A percentile compares a stretch with the other conserved stretches of the same genome.
Evolutionary conservation across 2,329 filamentous ascomycete genomes (phyloP).

Genomic region (Botrytis medusae): DNA sequence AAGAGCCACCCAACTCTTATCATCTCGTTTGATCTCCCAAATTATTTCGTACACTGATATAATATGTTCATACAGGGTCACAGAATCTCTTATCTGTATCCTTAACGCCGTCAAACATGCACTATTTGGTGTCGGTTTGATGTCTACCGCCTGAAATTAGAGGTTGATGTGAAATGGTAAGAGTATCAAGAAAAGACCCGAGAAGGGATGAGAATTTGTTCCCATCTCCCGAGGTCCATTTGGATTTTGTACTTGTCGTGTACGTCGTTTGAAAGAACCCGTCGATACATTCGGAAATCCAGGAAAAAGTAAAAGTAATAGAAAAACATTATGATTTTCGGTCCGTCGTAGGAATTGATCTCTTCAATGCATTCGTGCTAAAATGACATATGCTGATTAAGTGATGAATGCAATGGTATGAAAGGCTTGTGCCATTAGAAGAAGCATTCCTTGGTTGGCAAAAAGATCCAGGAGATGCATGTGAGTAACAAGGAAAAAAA

Average conservation of each 20-base stretch:
- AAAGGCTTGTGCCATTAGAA: constrained; percentile 18
- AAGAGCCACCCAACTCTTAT: constrained; percentile 12
- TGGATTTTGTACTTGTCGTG: not conserved
- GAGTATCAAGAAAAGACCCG: not conserved
- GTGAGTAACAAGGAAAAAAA: constrained; percentile 14
- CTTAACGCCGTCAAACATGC: constrained; percentile 10
- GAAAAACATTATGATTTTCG: constrained; percentile 21
- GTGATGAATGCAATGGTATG: constrained; percentile 13
- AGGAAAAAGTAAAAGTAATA: constrained; percentile 6
- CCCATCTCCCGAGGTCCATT: not conserved
- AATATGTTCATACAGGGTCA: constrained; percentile 21
- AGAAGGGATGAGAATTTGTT: not conserved
- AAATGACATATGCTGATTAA: constrained; percentile 15
- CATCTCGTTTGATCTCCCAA: constrained; percentile 10
- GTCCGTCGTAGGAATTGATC: constrained; percentile 10
- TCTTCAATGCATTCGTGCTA: constrained; percentile 2
- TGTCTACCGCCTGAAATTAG: constrained; percentile 9
- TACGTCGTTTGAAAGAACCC: not conserved
- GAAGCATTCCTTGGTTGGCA: constrained; percentile 7
- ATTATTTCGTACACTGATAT: constrained; percentile 22
- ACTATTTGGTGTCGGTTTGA: constrained; percentile 5
- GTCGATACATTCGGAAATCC: constrained; percentile 3
- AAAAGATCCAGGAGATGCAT: constrained; percentile 11
- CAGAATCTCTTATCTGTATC: constrained; percentile 10
- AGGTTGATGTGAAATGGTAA: not conserved